Percentiles rank a stretch among this genome's conserved stretches.
Conservation (phyloP, 805 yeast genomes). For the Metschnikowia aberdeeniae region DNA sequence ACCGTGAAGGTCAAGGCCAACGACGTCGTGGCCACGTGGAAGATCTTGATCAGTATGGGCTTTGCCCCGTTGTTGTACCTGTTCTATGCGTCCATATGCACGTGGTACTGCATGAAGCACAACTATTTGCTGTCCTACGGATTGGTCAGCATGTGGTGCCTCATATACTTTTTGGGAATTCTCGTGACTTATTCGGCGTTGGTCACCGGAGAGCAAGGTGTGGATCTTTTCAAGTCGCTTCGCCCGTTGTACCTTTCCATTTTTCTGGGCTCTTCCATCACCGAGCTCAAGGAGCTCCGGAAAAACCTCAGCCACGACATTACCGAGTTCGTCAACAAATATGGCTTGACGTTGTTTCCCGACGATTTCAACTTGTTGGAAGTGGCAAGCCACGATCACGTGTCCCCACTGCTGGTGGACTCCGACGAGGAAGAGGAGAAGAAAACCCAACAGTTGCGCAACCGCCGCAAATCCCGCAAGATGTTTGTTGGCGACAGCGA, state of each 20-base stretch:
- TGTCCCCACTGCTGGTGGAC: constrained; percentile 25
- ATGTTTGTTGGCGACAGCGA: constrained; percentile 9
- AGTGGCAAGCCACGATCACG: constrained; percentile 33
- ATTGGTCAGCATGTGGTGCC: constrained; percentile 40
- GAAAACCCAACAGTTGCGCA: constrained; percentile 45
- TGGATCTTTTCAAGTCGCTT: constrained; percentile 80
- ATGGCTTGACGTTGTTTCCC: constrained; percentile 83
- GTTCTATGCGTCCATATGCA: constrained; percentile 67
- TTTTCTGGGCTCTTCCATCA: constrained; percentile 52
- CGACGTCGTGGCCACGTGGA: constrained; percentile 98
- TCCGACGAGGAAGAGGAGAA: constrained; percentile 49
- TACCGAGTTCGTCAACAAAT: constrained; percentile 71
- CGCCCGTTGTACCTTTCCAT: constrained; percentile 73
- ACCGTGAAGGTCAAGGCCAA: constrained; percentile 87
- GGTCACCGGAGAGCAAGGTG: constrained; percentile 87
- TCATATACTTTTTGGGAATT: constrained; percentile 58
- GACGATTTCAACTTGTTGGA: constrained; percentile 64
- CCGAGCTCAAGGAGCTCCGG: constrained; percentile 59
- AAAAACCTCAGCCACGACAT: constrained; percentile 63
- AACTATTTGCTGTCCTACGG: constrained; percentile 15
- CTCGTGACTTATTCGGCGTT: constrained; percentile 85
- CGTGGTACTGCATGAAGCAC: constrained; percentile 22
- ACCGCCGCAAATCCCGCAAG: constrained; percentile 34
- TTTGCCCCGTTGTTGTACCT: constrained; percentile 83
- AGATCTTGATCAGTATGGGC: constrained; percentile 82